These are phyloP conservation scores for Ceriops zippeliana DNA, from an alignment of 345 rosid species.

Conservation along the genomic window DNA sequence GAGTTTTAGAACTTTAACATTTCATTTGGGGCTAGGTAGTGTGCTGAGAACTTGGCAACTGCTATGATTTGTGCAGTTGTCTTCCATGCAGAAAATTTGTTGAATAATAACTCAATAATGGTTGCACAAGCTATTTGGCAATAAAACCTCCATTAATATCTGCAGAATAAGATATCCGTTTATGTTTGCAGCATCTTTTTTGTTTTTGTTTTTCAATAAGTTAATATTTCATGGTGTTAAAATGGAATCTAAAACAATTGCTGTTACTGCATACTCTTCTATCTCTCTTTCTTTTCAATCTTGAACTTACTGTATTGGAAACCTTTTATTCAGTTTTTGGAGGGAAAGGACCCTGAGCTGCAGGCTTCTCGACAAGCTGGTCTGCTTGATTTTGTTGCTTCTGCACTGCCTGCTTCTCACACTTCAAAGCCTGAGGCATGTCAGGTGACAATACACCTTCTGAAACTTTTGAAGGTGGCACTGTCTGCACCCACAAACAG, in stretches of 20 bases:
- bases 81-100: neutral
- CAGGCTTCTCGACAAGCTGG: conserved; percentile 81
- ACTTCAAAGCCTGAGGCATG: conserved; percentile 78
- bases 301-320: conserved; percentile 14
- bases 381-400: conserved; percentile 71
- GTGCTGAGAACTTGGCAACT: neutral
- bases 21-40: neutral
- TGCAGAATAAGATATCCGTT: too few species aligned
- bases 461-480: conserved; percentile 64
- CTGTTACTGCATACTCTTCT: too few species aligned
- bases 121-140: too few species aligned
- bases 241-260: too few species aligned
- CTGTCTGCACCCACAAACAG: conserved; percentile 54
- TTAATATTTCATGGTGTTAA: too few species aligned
- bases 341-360: conserved; percentile 69
- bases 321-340: conserved; percentile 49
- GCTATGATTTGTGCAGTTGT: neutral
- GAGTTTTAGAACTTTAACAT: neutral
- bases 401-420: conserved; percentile 77
- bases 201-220: too few species aligned
- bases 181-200: too few species aligned
- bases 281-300: neutral
- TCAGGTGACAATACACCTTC: conserved; percentile 60
- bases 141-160: too few species aligned
- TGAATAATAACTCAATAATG: neutral